Conservation (phyloP, 345 rosid species). For the Alliaria petiolata region DNA sequence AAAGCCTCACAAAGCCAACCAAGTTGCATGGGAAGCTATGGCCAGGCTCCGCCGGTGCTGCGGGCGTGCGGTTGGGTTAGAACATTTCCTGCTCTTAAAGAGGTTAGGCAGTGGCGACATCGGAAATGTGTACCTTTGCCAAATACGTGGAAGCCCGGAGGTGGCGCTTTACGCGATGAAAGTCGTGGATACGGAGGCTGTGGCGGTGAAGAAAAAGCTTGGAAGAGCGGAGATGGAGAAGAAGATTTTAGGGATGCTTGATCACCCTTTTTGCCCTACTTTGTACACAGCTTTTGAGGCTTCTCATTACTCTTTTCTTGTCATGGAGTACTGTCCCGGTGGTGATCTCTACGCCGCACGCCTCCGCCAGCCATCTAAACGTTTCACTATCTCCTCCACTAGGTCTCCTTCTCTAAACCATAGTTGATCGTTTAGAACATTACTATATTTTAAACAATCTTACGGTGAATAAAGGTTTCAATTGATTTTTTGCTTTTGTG, state of each 20-base stretch:
- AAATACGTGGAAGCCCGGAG: conserved; percentile 59
- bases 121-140: conserved; percentile 92
- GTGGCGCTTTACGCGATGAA: conserved; percentile 79
- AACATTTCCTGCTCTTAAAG: conserved; percentile 72
- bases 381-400: conserved; percentile 65
- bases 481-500: neutral
- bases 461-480: neutral
- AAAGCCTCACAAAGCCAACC: conserved; percentile 98
- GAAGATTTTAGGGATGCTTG: conserved; percentile 78
- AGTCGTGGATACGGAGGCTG: conserved; percentile 89
- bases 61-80: conserved; percentile 71
- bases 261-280: conserved; percentile 90
- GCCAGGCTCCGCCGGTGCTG: conserved; percentile 43
- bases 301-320: conserved; percentile 89
- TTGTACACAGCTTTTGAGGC: conserved; percentile 84
- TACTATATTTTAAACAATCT: neutral
- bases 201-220: conserved; percentile 75
- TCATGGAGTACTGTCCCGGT: conserved; percentile 92
- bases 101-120: conserved; percentile 89
- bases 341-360: conserved; percentile 85
- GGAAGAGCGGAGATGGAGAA: conserved; percentile 93
- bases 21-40: conserved; percentile 85
- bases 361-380: conserved; percentile 65
- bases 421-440: too few relatives aligned
- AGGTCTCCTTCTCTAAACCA: conserved; percentile 48